These are phyloP conservation scores for Antitrichia curtipendula DNA, from an alignment of 225 moss, liverwort and hornwort genomes.

Conservation along the genomic window DNA sequence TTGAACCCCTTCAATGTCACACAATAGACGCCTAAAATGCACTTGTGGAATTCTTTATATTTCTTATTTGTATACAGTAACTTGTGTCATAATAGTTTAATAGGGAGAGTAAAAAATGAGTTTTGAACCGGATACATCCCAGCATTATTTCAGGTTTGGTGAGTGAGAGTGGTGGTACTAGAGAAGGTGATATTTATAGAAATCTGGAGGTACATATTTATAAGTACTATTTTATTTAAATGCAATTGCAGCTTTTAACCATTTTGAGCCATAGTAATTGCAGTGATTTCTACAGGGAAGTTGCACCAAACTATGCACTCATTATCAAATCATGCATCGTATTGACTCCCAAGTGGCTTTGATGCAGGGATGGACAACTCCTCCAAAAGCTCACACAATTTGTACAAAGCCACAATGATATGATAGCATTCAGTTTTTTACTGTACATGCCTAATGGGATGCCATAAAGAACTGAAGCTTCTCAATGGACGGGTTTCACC, in stretches of 20 bases:
- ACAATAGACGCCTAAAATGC: not conserved
- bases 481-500: fast-evolving
- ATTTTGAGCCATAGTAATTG: not conserved
- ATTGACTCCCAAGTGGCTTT: not conserved
- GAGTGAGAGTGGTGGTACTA: not conserved
- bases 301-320: not conserved
- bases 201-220: not conserved
- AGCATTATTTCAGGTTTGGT: not conserved
- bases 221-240: too few species aligned
- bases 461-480: not conserved
- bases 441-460: not conserved
- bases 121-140: not conserved
- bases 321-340: not conserved
- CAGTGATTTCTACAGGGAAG: not conserved
- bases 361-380: not conserved
- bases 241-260: not conserved
- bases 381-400: not conserved
- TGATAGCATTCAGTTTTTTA: not conserved
- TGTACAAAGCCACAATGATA: not conserved
- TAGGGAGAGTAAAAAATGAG: not conserved
- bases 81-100: not conserved
- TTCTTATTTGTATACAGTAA: not conserved
- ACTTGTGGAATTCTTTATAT: too few species aligned
- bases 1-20: not conserved
- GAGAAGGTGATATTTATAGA: not conserved